A percentile compares a stretch with the other conserved stretches of the same genome.
Evolutionary conservation across 495 filamentous ascomycete genomes (phyloP).

Genomic region (Cairneyella variabilis): DNA sequence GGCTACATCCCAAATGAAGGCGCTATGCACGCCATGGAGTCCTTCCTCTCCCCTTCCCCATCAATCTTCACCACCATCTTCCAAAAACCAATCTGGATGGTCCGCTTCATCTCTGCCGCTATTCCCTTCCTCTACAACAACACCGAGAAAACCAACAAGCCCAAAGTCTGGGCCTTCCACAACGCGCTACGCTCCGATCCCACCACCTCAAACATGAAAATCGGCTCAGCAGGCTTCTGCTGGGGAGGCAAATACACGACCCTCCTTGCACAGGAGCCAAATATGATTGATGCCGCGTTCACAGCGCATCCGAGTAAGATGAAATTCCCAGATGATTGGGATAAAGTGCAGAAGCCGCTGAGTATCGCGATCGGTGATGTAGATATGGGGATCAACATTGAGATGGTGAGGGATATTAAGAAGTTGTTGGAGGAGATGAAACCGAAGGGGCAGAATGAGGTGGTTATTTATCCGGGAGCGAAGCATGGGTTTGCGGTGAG

Average conservation of each 20-base stretch:
- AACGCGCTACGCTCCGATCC: conserved; percentile 34
- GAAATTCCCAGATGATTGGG: conserved; percentile 49
- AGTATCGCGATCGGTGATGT: conserved; percentile 52
- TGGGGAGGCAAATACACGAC: conserved; percentile 49
- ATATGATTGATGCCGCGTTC: conserved; percentile 48
- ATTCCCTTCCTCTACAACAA: conserved; percentile 35
- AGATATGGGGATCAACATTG: conserved; percentile 40
- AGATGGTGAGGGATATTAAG: conserved; percentile 39
- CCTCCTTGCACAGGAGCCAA: conserved; percentile 35
- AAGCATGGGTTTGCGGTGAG: conserved; percentile 60
- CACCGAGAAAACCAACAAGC: conserved; percentile 32
- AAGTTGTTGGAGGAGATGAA: conserved; percentile 36
- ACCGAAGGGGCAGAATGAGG: conserved; percentile 39
- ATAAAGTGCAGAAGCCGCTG: conserved; percentile 46
- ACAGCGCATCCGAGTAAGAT: conserved; percentile 53
- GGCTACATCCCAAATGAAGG: conserved; percentile 12
- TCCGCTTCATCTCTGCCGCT: conserved; percentile 20
- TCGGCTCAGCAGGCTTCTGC: conserved; percentile 50
- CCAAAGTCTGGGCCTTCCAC: conserved; percentile 46
- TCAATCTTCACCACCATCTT: conserved; percentile 21
- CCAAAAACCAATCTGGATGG: conserved; percentile 10
- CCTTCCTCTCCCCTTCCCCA: conserved; percentile 7
- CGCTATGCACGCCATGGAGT: conserved; percentile 11
- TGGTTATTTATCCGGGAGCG: conserved; percentile 51
- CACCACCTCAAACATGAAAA: conserved; percentile 14